Conservation (phyloP, 257 asterid species). For the Verbena officinalis region DNA sequence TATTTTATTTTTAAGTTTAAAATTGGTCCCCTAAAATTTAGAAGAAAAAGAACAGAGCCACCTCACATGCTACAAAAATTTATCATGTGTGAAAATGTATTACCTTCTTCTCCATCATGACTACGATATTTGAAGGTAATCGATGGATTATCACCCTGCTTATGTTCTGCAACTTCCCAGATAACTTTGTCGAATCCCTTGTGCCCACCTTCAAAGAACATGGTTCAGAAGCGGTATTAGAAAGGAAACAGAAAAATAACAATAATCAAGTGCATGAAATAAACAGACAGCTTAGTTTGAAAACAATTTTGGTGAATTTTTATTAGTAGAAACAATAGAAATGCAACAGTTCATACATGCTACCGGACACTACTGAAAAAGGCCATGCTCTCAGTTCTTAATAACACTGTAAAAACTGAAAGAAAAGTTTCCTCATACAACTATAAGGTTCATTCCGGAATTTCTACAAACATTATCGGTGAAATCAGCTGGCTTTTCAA, state of each 20-base stretch:
- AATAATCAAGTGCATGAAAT: neutral
- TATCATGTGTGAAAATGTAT: neutral
- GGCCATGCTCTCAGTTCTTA: constrained; percentile 6
- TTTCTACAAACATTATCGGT: too few relatives aligned
- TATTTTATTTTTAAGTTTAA: too few relatives aligned
- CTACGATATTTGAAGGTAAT: constrained; percentile 82
- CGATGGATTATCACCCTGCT: constrained; percentile 81
- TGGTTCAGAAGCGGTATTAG: constrained; percentile 9
- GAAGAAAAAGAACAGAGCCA: too few relatives aligned
- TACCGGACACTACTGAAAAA: neutral
- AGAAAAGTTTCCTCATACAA: neutral
- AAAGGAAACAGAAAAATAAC: neutral
- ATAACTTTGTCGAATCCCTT: constrained; percentile 96
- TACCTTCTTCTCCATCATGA: constrained; percentile 97
- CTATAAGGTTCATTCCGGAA: neutral
- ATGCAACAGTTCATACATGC: neutral
- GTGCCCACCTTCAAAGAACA: constrained; percentile 69
- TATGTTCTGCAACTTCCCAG: constrained; percentile 87
- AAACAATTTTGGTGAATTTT: neutral
- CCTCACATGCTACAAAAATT: too few relatives aligned
- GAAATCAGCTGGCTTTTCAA: too few relatives aligned
- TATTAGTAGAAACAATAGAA: neutral
- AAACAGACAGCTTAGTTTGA: neutral
- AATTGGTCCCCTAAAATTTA: too few relatives aligned
- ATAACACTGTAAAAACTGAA: neutral